Evolutionary conservation across 1,284 basidiomycete genomes (phyloP).

Genomic region (Rhizopogon hawkerae): DNA sequence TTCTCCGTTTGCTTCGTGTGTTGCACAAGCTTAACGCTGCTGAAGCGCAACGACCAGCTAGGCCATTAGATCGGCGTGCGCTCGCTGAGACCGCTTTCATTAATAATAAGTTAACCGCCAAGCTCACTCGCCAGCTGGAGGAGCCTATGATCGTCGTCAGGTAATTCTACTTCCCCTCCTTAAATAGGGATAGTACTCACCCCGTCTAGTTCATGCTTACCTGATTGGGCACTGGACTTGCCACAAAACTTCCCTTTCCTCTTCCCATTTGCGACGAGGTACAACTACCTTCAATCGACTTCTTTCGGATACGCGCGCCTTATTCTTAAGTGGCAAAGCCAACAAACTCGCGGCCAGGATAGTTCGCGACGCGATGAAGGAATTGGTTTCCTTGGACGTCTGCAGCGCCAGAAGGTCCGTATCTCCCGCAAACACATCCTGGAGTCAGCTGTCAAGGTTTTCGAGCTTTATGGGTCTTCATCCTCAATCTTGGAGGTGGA

Average conservation of each 20-base stretch:
- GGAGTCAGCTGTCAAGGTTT: slow-evolving; percentile 96
- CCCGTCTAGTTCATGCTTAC: slow-evolving; percentile 72
- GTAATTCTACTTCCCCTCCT: slow-evolving; percentile 32
- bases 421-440: slow-evolving; percentile 92
- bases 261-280: slow-evolving; percentile 96
- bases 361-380: slow-evolving; percentile 79
- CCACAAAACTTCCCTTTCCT: slow-evolving; percentile 95
- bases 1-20: slow-evolving; percentile 83
- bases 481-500: slow-evolving; percentile 94
- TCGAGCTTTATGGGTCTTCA: slow-evolving; percentile 92
- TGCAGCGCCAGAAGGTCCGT: slow-evolving; percentile 94
- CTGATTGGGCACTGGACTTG: slow-evolving; percentile 93
- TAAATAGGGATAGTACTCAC: neutral
- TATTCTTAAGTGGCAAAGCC: slow-evolving; percentile 84
- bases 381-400: slow-evolving; percentile 83
- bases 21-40: slow-evolving; percentile 71
- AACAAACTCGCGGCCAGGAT: slow-evolving; percentile 67
- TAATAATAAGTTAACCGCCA: slow-evolving; percentile 97
- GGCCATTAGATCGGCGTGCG: slow-evolving; percentile 43
- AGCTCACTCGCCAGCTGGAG: slow-evolving; percentile 94
- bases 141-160: slow-evolving; percentile 99
- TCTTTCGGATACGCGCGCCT: slow-evolving; percentile 95
- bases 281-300: slow-evolving; percentile 93
- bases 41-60: slow-evolving; percentile 49
- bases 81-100: slow-evolving; percentile 80